Percentiles rank a stretch among this genome's conserved stretches.
Conservation (phyloP, 2,329 filamentous ascomycete species). For the Colletotrichum plurivorum region DNA sequence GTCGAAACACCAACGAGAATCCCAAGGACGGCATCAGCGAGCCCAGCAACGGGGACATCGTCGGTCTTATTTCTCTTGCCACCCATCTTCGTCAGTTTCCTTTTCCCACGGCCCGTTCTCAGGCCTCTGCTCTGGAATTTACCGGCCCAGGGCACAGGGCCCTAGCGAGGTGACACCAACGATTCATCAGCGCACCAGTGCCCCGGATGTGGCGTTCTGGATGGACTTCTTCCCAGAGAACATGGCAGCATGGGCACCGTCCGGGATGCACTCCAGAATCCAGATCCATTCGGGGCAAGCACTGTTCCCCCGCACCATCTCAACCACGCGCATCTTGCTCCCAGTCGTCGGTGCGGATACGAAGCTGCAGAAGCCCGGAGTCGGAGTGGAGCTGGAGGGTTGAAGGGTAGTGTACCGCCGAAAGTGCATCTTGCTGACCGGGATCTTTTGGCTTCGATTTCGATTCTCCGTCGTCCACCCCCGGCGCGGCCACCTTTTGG, state of each 20-base stretch:
- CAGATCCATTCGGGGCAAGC: slow-evolving; percentile 1
- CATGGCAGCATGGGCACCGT: neutral
- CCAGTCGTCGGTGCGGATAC: slow-evolving; percentile 35
- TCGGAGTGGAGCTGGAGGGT: slow-evolving; percentile 21
- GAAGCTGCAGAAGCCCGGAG: slow-evolving; percentile 30
- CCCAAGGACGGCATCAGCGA: neutral
- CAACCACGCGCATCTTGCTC: slow-evolving; percentile 3
- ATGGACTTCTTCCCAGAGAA: neutral
- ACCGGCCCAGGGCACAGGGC: neutral
- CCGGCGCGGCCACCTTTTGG: slow-evolving; percentile 10
- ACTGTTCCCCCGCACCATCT: slow-evolving; percentile 26
- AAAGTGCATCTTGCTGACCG: slow-evolving; percentile 12
- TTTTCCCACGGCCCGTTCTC: neutral
- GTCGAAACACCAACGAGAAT: neutral
- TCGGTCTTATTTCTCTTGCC: slow-evolving; percentile 12
- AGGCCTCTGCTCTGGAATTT: neutral
- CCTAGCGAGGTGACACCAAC: slow-evolving; percentile 11
- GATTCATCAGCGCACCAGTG: neutral
- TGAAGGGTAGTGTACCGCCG: neutral
- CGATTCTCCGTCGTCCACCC: slow-evolving; percentile 22
- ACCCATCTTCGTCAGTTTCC: neutral
- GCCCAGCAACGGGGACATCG: neutral
- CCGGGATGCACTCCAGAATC: slow-evolving; percentile 1
- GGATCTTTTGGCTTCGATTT: slow-evolving; percentile 18
- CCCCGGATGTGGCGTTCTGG: neutral